These are phyloP conservation scores for Fraxinus baroniana DNA, from an alignment of 305 asterid species.

Conservation along the genomic window DNA sequence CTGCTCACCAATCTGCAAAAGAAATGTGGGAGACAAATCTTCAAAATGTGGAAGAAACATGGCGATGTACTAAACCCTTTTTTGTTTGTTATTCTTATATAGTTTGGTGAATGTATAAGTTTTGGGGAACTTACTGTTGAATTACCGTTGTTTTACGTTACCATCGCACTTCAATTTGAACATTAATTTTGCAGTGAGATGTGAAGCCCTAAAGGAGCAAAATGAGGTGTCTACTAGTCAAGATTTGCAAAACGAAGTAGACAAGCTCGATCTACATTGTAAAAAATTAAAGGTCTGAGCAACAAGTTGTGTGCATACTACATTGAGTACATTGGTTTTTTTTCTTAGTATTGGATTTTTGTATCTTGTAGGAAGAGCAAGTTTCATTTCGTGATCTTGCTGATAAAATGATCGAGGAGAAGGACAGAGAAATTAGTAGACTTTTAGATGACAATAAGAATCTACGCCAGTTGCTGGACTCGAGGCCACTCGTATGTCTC, in stretches of 20 bases:
- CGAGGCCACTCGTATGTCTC: slow-evolving; percentile 62
- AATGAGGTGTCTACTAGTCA: slow-evolving; percentile 49
- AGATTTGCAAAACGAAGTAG: slow-evolving; percentile 57
- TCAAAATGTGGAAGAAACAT: slow-evolving; percentile 86
- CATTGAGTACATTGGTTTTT: slow-evolving; percentile 23
- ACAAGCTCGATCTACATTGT: slow-evolving; percentile 58
- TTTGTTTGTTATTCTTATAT: slow-evolving; percentile 23
- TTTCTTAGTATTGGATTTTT: slow-evolving; percentile 25
- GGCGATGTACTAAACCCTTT: slow-evolving; percentile 67
- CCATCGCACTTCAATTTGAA: slow-evolving; percentile 18
- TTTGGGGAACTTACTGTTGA: background rate
- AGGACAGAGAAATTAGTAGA: slow-evolving; percentile 81
- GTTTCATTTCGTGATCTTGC: slow-evolving; percentile 88
- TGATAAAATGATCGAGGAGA: slow-evolving; percentile 95
- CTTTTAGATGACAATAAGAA: slow-evolving; percentile 74
- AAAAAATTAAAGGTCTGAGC: slow-evolving; percentile 68
- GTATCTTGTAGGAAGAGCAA: slow-evolving; percentile 72
- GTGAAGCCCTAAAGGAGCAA: slow-evolving; percentile 67
- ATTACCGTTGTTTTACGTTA: slow-evolving; percentile 8
- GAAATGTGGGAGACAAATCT: slow-evolving; percentile 81
- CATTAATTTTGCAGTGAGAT: slow-evolving; percentile 63
- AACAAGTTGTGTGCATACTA: background rate
- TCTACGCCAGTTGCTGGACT: slow-evolving; percentile 64
- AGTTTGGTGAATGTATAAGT: slow-evolving; percentile 13
- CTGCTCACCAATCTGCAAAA: slow-evolving; percentile 76